phyloP scores from a whole-genome alignment of 495 filamentous ascomycete genomes.

The Aspergillus cristatus region DNA sequence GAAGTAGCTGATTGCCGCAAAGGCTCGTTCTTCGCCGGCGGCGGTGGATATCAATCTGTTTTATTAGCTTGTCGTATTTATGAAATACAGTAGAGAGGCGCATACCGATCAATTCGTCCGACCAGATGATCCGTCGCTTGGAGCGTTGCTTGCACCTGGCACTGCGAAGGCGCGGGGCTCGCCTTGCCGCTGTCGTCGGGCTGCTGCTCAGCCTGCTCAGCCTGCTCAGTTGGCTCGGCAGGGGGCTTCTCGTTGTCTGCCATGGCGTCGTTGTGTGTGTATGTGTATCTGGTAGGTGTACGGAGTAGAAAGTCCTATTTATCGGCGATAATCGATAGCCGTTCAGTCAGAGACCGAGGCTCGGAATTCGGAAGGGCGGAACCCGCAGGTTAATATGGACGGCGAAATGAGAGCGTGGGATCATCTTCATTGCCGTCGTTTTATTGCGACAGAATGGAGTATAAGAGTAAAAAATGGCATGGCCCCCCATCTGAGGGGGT shows the following conservation, averaged over 20 bases:
- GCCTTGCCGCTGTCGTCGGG: slow-evolving; percentile 14
- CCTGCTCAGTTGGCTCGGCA: not conserved
- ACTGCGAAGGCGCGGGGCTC: slow-evolving; percentile 7
- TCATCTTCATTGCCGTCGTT: not conserved
- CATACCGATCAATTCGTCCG: too few species aligned
- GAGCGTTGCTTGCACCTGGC: slow-evolving; percentile 23
- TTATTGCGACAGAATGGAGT: too few species aligned
- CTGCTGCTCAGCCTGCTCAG: slow-evolving; percentile 5
- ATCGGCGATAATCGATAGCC: too few species aligned
- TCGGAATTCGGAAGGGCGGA: slow-evolving; percentile 5
- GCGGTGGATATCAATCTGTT: slow-evolving; percentile 26
- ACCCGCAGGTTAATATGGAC: not conserved
- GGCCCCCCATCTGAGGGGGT: too few species aligned
- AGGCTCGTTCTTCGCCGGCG: slow-evolving; percentile 24
- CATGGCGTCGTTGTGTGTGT: too few species aligned
- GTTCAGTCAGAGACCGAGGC: slow-evolving; percentile 10
- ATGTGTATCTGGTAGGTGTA: too few species aligned
- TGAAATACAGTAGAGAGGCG: not conserved
- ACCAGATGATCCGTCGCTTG: slow-evolving; percentile 18
- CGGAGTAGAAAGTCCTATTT: too few species aligned
- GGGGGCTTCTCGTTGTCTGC: slow-evolving; percentile 4
- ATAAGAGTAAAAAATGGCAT: too few species aligned
- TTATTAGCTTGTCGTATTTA: not conserved
- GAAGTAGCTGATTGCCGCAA: slow-evolving; percentile 31
- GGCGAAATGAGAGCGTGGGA: not conserved